A percentile compares a stretch with the other conserved stretches of the same genome.
phyloP scores from a whole-genome alignment of 2,329 filamentous ascomycete species.

The Arthrinium phaeospermum region DNA sequence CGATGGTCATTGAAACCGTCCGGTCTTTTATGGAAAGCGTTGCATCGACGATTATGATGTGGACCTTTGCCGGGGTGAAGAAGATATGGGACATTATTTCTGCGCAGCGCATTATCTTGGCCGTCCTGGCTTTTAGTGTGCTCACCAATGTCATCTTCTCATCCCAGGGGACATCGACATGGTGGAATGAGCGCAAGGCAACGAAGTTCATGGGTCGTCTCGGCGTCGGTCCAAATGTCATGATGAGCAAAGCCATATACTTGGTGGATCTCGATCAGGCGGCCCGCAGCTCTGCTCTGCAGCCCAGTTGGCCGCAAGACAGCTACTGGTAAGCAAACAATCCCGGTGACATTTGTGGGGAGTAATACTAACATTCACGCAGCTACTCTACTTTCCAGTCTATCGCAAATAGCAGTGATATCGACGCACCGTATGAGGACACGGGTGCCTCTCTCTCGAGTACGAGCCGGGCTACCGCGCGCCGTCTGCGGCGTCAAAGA shows the following conservation, averaged over 20 bases:
- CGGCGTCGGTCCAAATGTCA: slow-evolving; percentile 77
- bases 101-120: slow-evolving; percentile 76
- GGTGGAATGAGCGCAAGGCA: slow-evolving; percentile 86
- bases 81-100: slow-evolving; percentile 71
- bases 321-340: slow-evolving; percentile 54
- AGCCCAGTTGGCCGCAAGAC: slow-evolving; percentile 46
- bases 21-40: slow-evolving; percentile 78
- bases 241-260: slow-evolving; percentile 88
- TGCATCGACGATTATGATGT: slow-evolving; percentile 78
- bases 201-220: slow-evolving; percentile 80
- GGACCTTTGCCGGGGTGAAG: slow-evolving; percentile 69
- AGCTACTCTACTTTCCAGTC: slow-evolving; percentile 67
- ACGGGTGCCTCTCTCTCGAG: slow-evolving; percentile 55
- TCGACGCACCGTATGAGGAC: slow-evolving; percentile 62
- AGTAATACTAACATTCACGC: background rate
- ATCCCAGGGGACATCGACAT: slow-evolving; percentile 73
- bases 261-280: slow-evolving; percentile 78
- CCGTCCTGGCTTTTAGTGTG: slow-evolving; percentile 70
- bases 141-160: slow-evolving; percentile 77
- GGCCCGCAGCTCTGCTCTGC: slow-evolving; percentile 43
- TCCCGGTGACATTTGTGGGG: background rate
- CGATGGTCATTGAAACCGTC: slow-evolving; percentile 74
- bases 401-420: slow-evolving; percentile 62
- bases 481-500: slow-evolving; percentile 77
- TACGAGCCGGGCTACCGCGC: slow-evolving; percentile 60